Percentiles rank a stretch among this genome's conserved stretches.
These are phyloP conservation scores for Colletotrichum tanaceti DNA, from an alignment of 2,329 filamentous ascomycete species.

Conservation along the genomic window DNA sequence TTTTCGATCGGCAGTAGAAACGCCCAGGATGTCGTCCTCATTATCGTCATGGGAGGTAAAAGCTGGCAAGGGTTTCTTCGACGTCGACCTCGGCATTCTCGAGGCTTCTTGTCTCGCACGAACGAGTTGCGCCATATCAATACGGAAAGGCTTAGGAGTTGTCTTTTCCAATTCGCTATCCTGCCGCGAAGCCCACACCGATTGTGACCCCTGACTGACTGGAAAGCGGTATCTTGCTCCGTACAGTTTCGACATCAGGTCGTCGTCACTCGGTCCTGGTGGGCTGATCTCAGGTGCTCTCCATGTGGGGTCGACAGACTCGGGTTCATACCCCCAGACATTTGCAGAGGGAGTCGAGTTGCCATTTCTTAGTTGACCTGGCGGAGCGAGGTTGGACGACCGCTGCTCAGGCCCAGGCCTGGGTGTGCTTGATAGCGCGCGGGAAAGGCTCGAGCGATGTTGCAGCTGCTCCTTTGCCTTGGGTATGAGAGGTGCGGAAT, in stretches of 20 bases:
- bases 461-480: background rate
- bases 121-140: slow-evolving; percentile 26
- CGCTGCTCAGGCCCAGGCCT: slow-evolving; percentile 23
- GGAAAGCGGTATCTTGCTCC: slow-evolving; percentile 36
- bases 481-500: slow-evolving; percentile 43
- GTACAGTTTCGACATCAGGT: slow-evolving; percentile 26
- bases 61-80: slow-evolving; percentile 27
- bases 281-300: slow-evolving; percentile 50
- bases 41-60: slow-evolving; percentile 42
- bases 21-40: slow-evolving; percentile 49
- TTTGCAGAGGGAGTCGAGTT: slow-evolving; percentile 29
- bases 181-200: slow-evolving; percentile 38
- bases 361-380: slow-evolving; percentile 42
- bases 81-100: slow-evolving; percentile 26
- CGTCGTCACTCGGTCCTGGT: slow-evolving; percentile 40
- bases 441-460: slow-evolving; percentile 13
- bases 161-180: slow-evolving; percentile 30
- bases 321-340: slow-evolving; percentile 38
- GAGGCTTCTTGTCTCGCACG: slow-evolving; percentile 21
- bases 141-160: background rate
- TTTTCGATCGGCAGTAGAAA: slow-evolving; percentile 2
- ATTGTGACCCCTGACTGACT: slow-evolving; percentile 21
- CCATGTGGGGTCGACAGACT: slow-evolving; percentile 53
- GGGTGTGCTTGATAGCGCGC: background rate
- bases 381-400: slow-evolving; percentile 42